Evolutionary conservation across 2,329 filamentous ascomycete genomes (phyloP), one percentile per base, ranked within the genome.

Genomic region (Xylariaceae sp.): DNA sequence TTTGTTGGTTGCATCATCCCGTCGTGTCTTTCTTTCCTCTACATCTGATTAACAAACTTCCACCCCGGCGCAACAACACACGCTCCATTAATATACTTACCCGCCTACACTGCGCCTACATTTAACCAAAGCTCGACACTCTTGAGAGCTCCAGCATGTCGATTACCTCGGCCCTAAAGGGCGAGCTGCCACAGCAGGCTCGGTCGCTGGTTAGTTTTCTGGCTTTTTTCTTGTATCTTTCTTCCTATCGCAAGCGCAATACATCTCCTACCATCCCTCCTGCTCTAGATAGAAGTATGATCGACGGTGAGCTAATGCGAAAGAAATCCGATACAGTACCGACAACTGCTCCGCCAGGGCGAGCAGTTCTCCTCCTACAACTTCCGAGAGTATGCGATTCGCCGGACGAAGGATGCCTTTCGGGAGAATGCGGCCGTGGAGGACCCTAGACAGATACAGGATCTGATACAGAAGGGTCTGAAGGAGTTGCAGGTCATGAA

Each of bases 331-430:
- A 14, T 32, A 32, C 27, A 95, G 91, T 97, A 95, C 71, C 91
- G 93, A 56, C 92, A 92, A 62, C 75, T 98, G 59, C 76, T 97
- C 61, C 86, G 91, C 58, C 86, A 93, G 67, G 83, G 89, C 52
- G 77, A 79, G 51, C 87, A 95, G 63, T 97, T 98, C 68, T 81
- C 89, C 52, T 82, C 86, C 57, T 98, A 97, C 76, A 98, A 97
- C 72, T 98, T 96, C 77, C 83, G 93, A 71, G 92, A 96, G 67
- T 98, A 98, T 69, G 91, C 93, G 43, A 86, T 84, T 69, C 85
- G 93, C 64, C 82, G 92, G 67, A 95, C 93, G 65, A 80, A 80
- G 65, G 93, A 97, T 73, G 85, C 88, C 4, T 98, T 97, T 69
- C 80, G 86, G 59, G 89, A 95, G 66, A 79, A 94, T 67, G 78